Evolutionary conservation across 78 protist species (phyloP), one percentile per base, ranked within the genome.

Genomic region (Trichosphaerium sp.): DNA sequence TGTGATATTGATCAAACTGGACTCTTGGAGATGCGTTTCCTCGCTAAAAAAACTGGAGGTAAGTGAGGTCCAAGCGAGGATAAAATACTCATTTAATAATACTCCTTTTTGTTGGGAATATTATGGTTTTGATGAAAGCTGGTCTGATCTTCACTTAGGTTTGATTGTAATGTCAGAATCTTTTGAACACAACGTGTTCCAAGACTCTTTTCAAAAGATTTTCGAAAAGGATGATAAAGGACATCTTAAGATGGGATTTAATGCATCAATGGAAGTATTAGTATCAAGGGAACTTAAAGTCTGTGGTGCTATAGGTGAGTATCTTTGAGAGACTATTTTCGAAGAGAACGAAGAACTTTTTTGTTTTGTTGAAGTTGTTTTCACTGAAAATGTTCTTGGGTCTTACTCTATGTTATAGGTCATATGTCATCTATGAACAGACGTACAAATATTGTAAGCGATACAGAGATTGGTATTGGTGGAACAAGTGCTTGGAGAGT

Each of bases 381-480:
- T n/a, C n/a, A n/a, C n/a, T n/a, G n/a, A n/a, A n/a, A n/a, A n/a
- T n/a, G n/a, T n/a, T n/a, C n/a, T n/a, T n/a, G n/a, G n/a, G n/a
- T n/a, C n/a, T n/a, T n/a, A n/a, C n/a, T n/a, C n/a, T n/a, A n/a
- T n/a, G n/a, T n/a, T n/a, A n/a, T n/a, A n/a, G n/a, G n/a, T n/a
- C n/a, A n/a, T n/a, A n/a, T n/a, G n/a, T n/a, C n/a, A n/a, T n/a
- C n/a, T n/a, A n/a, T n/a, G n/a, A n/a, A n/a, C n/a, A n/a, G n/a
- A n/a, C n/a, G n/a, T n/a, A n/a, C n/a, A n/a, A n/a, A n/a, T n/a
- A n/a, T n/a, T n/a, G n/a, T n/a, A n/a, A n/a, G n/a, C n/a, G n/a
- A n/a, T n/a, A n/a, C n/a, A n/a, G 96, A 93, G 71, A 84, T 92
- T 40, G 98, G 98, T 21, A 15, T 67, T 18, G 95, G 95, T 44